Percentiles rank a stretch among this genome's conserved stretches.
These are phyloP conservation scores for Botrytis deweyae DNA, from an alignment of 2,329 filamentous ascomycete species.

Conservation along the genomic window DNA sequence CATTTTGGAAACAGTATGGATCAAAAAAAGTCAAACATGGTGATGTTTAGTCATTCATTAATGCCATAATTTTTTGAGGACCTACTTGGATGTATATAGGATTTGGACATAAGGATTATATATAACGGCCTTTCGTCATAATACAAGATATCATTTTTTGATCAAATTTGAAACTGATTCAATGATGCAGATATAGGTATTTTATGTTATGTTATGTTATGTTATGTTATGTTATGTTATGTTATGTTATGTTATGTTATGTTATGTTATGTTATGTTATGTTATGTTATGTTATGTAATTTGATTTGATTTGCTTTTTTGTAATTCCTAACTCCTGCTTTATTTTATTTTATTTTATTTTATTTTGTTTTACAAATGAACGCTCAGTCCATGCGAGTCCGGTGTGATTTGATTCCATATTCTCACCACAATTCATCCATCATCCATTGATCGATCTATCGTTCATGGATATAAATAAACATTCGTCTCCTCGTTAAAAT, in stretches of 20 bases:
- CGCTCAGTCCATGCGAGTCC: not conserved
- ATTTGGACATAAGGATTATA: slow-evolving; percentile 2
- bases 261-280: no score
- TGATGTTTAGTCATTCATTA: not conserved
- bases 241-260: no score
- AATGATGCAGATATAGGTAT: not conserved
- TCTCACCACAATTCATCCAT: not conserved
- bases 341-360: not conserved
- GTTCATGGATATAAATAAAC: not conserved
- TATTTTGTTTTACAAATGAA: not conserved
- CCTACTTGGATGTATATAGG: not conserved
- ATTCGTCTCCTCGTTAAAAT: not conserved
- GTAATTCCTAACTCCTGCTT: not conserved
- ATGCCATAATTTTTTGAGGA: not conserved
- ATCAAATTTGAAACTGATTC: not conserved
- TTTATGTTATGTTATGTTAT: no score
- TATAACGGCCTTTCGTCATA: not conserved
- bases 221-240: no score
- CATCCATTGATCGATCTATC: not conserved
- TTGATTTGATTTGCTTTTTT: not conserved
- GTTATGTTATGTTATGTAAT: not conserved
- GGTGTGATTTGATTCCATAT: not conserved
- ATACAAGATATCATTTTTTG: not conserved
- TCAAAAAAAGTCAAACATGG: not conserved
- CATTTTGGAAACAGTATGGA: not conserved